Evolutionary conservation across 371 early-diverging fungal species (phyloP), one percentile per base, ranked within the genome.

Genomic region (Circinella umbellata): DNA sequence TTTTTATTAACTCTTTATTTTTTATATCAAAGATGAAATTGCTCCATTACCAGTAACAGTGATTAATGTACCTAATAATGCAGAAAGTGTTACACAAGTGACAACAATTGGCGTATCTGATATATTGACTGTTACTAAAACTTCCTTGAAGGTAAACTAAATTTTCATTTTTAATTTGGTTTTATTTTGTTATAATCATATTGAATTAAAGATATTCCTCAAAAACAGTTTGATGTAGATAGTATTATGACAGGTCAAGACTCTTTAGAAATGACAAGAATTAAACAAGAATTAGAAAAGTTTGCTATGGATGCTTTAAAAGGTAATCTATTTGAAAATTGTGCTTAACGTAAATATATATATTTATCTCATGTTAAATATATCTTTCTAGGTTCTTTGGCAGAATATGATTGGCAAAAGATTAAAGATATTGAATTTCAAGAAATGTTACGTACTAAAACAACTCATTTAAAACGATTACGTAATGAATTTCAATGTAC

Each of bases 401-500:
- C 71, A 4, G 93, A 92, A 65, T 89, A 81, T 61, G 90, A 91
- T 34, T 93, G 90, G 90, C 76, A 74, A 42, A 95, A 93, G 78
- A 87, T 96, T 67, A 89, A 91, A 54, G 91, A 93, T 39, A 80
- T 95, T 27, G 96, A 96, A 36, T 95, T 96, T 79, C 92, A 94
- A 71, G 89, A 93, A 69, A 82, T 84, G 74, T 69, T 86, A 46
- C 76, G 79, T 10, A 60, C 69, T 38, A 82, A 85, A 53, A 86
- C 87, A 63, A 89, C 86, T 47, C 63, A 77, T 11, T 70, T 90
- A 62, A 70, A 76, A 17, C 74, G 68, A 63, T 79, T 83, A 63
- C 84, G 67, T 49, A 69, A 47, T 8, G 75, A 72, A 15, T 94
- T 90, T 76, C 91, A 93, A 70, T 97, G 97, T 74, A 85, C 81